Percentiles rank a stretch among this genome's conserved stretches.
These are phyloP conservation scores for Trametopsis cervina DNA, from an alignment of 768 basidiomycete species.

Conservation along the genomic window DNA sequence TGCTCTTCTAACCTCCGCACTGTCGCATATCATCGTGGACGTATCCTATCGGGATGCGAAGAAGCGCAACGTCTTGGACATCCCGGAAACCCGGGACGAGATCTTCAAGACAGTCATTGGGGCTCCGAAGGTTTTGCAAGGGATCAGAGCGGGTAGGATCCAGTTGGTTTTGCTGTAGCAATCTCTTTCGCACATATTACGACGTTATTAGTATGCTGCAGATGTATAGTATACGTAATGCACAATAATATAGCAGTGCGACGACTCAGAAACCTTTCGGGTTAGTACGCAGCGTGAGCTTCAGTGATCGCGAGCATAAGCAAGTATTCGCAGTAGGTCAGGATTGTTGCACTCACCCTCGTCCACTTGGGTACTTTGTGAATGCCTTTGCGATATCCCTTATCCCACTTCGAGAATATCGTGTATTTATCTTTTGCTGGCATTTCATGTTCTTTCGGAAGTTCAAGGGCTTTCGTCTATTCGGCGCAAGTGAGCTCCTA, in stretches of 20 bases:
- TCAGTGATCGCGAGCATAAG: not conserved
- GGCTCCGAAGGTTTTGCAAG: slow-evolving; percentile 50
- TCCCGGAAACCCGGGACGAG: slow-evolving; percentile 79
- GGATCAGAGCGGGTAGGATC: slow-evolving; percentile 64
- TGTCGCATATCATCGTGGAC: slow-evolving; percentile 83
- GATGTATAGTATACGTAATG: slow-evolving; percentile 8
- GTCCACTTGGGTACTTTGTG: slow-evolving; percentile 99
- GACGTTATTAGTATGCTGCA: slow-evolving; percentile 1
- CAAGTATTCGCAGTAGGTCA: not conserved
- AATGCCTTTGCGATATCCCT: slow-evolving; percentile 87
- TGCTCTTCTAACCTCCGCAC: slow-evolving; percentile 60
- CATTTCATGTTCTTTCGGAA: slow-evolving; percentile 96
- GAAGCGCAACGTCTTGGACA: slow-evolving; percentile 67
- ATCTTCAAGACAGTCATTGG: slow-evolving; percentile 71
- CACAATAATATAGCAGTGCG: slow-evolving; percentile 13
- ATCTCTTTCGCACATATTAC: slow-evolving; percentile 1
- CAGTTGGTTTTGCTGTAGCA: slow-evolving; percentile 72
- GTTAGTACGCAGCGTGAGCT: slow-evolving; percentile 84
- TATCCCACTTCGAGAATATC: slow-evolving; percentile 61
- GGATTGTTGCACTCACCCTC: slow-evolving; percentile 45
- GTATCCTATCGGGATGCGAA: slow-evolving; percentile 68
- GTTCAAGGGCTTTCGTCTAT: slow-evolving; percentile 65
- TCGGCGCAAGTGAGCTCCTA: not conserved
- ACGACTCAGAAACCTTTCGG: slow-evolving; percentile 80
- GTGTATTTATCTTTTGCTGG: slow-evolving; percentile 91